A percentile compares a stretch with the other conserved stretches of the same genome.
These are phyloP conservation scores for Abrus pulchellus DNA, from an alignment of 306 rosid species.

Conservation along the genomic window DNA sequence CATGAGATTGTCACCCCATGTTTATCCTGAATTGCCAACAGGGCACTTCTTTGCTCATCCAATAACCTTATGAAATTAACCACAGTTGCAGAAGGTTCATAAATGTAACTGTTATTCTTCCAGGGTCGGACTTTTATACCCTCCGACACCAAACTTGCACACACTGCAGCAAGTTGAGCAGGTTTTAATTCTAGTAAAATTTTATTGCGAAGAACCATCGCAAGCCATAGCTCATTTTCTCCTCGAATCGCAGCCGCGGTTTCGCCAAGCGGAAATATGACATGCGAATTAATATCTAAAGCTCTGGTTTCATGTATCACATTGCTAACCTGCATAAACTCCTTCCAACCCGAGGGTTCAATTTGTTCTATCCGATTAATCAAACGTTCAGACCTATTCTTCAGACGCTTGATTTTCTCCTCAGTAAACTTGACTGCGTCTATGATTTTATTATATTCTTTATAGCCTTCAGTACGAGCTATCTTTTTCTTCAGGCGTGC, in stretches of 20 bases:
- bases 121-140: conserved; percentile 93
- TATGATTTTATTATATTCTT: conserved; percentile 79
- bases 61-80: conserved; percentile 57
- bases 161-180: conserved; percentile 84
- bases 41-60: conserved; percentile 71
- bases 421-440: conserved; percentile 66
- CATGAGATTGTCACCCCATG: conserved; percentile 76
- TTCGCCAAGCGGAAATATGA: conserved; percentile 89
- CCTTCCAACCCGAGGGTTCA: conserved; percentile 99
- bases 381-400: conserved; percentile 77
- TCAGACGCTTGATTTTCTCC: conserved; percentile 88
- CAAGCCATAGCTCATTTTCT: conserved; percentile 97
- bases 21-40: conserved; percentile 76
- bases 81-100: conserved; percentile 75
- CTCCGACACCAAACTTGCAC: conserved; percentile 85
- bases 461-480: conserved; percentile 80
- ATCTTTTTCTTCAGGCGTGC: conserved; percentile 89
- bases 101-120: conserved; percentile 78
- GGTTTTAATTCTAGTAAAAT: conserved; percentile 77
- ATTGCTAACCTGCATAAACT: conserved; percentile 90
- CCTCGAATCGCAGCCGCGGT: conserved; percentile 96
- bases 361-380: conserved; percentile 84
- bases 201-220: conserved; percentile 90
- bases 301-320: conserved; percentile 92
- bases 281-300: conserved; percentile 73